Evolutionary conservation across 2,329 filamentous ascomycete species (phyloP), one percentile per base, ranked within the genome.

Genomic region (Aspergillus sp.): DNA sequence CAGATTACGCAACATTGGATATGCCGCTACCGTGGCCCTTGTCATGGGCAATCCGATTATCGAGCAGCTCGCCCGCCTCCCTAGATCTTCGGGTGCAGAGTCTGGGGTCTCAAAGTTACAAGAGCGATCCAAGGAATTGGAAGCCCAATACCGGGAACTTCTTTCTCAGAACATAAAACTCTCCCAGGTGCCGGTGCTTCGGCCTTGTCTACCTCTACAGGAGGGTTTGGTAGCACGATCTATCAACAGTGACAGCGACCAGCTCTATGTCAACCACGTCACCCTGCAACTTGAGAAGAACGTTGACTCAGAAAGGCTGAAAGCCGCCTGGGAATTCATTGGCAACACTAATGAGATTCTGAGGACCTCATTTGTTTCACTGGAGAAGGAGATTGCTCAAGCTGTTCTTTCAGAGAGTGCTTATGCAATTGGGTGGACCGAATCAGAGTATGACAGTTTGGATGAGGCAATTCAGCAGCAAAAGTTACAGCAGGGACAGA

Each of bases 231-330:
- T 77, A n/a, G 73, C 73, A n/a, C 68, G 70, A n/a, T 73, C 73
- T 6, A 63, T 76, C 19, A 66, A 70, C 12, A 64, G 68, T 4
- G 61, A 70, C 14, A 57, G 58, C n/a, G 62, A 66, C 31, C 68
- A 73, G 6, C 70, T 71, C 23, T 78, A 76, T 23, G 66, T 76
- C 54, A 75, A 77, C 54, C 76, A 77, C 49, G 66, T 73, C 15
- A 65, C 69, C 45, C 59, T 78, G 27, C 66, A 73, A 54, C 65
- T 78, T 12, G 66, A 67, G 15, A 45, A 63, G 3, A 43, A 47
- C 17, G 58, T 76, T 6, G 69, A 76, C 53, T 33, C 46, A 11
- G 43, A 62, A 6, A 62, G 57, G 21, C 53, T 78, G 0, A 62
- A 65, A 31, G 40, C 54, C 0, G 66, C 68, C 5, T 77, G 74